These are phyloP conservation scores for Apiotrichum brassicae DNA, from an alignment of 1,284 basidiomycete species.

Conservation along the genomic window DNA sequence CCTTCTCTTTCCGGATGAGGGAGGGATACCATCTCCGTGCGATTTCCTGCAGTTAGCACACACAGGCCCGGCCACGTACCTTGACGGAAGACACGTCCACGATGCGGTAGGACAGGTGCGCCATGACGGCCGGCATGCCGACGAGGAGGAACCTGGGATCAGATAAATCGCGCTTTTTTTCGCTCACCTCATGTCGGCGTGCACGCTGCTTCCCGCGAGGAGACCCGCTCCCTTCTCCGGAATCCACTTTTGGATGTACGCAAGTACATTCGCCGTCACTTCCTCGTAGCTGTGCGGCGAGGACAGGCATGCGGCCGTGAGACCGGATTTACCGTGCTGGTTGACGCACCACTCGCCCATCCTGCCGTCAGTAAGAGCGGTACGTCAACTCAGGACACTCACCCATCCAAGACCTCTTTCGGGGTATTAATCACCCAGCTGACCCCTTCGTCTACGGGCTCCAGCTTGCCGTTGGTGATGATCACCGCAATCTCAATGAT, in stretches of 20 bases:
- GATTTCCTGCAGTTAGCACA: slow-evolving; percentile 38
- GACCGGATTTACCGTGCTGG: slow-evolving; percentile 45
- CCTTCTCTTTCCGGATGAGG: slow-evolving; percentile 22
- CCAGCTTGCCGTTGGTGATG: slow-evolving; percentile 51
- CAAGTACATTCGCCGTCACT: slow-evolving; percentile 44
- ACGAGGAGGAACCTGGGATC: slow-evolving; percentile 45
- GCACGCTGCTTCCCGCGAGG: slow-evolving; percentile 51
- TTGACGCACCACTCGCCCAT: slow-evolving; percentile 48
- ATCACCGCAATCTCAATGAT: slow-evolving; percentile 53
- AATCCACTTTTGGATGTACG: slow-evolving; percentile 49
- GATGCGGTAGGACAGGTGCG: slow-evolving; percentile 51
- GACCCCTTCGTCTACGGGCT: slow-evolving; percentile 51
- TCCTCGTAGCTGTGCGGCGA: slow-evolving; percentile 42
- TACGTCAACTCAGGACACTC: slow-evolving; percentile 11
- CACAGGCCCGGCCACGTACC: slow-evolving; percentile 8
- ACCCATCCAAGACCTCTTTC: slow-evolving; percentile 48
- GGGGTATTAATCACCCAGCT: slow-evolving; percentile 50
- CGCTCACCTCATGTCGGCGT: slow-evolving; percentile 48
- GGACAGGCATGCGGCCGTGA: slow-evolving; percentile 42
- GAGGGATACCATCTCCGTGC: slow-evolving; percentile 49
- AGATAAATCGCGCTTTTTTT: not conserved
- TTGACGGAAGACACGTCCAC: slow-evolving; percentile 47
- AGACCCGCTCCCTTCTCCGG: slow-evolving; percentile 46
- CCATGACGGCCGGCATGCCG: slow-evolving; percentile 48
- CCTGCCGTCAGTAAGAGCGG: slow-evolving; percentile 12